These are phyloP conservation scores for Xylariales sp. DNA, from an alignment of 2,329 filamentous ascomycete species.

Conservation along the genomic window DNA sequence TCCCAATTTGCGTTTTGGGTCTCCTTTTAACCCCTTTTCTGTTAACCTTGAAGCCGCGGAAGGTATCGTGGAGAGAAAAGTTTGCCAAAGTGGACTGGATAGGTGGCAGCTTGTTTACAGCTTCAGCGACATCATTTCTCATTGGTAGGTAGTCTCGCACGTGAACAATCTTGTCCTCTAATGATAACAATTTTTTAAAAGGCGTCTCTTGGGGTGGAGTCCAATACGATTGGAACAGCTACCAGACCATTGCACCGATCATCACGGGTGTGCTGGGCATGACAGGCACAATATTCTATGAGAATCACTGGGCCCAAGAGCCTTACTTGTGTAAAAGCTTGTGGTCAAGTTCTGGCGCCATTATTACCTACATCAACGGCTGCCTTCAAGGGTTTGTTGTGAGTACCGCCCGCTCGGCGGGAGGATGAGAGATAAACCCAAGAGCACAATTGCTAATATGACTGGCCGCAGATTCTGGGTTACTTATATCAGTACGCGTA, in stretches of 20 bases:
- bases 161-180: too few species aligned
- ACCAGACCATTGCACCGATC: constrained; percentile 35
- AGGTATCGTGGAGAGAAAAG: constrained; percentile 26
- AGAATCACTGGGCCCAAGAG: constrained; percentile 23
- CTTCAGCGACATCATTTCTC: constrained; percentile 24
- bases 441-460: not conserved
- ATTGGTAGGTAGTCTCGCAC: not conserved
- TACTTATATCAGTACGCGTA: constrained; percentile 15
- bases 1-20: constrained; percentile 36
- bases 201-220: constrained; percentile 44
- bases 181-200: too few species aligned
- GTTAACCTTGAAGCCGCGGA: constrained; percentile 31
- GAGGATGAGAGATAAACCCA: too few species aligned
- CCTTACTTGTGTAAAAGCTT: constrained; percentile 27
- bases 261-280: constrained; percentile 36
- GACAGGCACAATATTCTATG: constrained; percentile 30
- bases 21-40: constrained; percentile 35
- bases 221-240: constrained; percentile 35
- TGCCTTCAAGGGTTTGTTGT: constrained; percentile 28
- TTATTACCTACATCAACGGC: constrained; percentile 25
- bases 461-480: constrained; percentile 14
- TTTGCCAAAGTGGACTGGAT: constrained; percentile 38
- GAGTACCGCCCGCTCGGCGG: too few species aligned
- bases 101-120: constrained; percentile 39
- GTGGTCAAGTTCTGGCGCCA: constrained; percentile 22